A percentile compares a stretch with the other conserved stretches of the same genome.
These are phyloP conservation scores for Sarocladium kiliense DNA, from an alignment of 2,329 filamentous ascomycete genomes.

Conservation along the genomic window DNA sequence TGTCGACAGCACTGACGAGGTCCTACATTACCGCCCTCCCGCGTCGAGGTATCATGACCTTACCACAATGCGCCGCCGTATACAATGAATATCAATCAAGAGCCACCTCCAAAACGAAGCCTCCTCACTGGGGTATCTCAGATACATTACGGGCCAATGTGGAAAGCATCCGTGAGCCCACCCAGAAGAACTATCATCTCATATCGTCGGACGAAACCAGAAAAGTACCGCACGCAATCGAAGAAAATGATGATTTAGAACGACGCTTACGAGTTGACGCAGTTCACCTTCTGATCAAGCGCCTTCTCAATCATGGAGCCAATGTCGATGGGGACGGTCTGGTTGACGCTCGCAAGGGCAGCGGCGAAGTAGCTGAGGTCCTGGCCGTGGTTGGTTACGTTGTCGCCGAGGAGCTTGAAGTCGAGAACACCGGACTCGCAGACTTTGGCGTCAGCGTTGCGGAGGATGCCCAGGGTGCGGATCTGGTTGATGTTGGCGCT, in stretches of 20 bases:
- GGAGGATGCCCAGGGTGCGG: constrained; percentile 34
- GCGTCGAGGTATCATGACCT: not conserved
- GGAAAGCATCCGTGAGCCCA: not conserved
- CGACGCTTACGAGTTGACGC: constrained; percentile 13
- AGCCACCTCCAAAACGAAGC: constrained; percentile 2
- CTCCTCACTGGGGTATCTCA: not conserved
- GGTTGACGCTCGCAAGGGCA: constrained; percentile 45
- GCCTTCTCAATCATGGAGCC: constrained; percentile 33
- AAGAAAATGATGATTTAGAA: not conserved
- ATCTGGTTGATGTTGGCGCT: constrained; percentile 47
- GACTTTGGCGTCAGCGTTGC: constrained; percentile 23
- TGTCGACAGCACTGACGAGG: not conserved
- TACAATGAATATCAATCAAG: not conserved
- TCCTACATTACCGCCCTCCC: not conserved
- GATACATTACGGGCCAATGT: not conserved
- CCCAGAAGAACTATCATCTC: too few relatives aligned
- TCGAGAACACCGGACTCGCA: constrained; percentile 48
- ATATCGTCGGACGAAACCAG: too few relatives aligned
- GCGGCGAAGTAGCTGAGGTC: constrained; percentile 50
- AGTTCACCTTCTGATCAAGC: constrained; percentile 23
- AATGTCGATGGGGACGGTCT: constrained; percentile 49
- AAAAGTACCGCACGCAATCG: not conserved
- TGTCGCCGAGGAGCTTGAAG: constrained; percentile 47
- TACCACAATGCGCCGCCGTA: not conserved
- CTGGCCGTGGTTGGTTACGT: constrained; percentile 46